Percentiles rank a stretch among this genome's conserved stretches.
Evolutionary conservation across 2,329 filamentous ascomycete species (phyloP).

Genomic region (Claviceps fusiformis): DNA sequence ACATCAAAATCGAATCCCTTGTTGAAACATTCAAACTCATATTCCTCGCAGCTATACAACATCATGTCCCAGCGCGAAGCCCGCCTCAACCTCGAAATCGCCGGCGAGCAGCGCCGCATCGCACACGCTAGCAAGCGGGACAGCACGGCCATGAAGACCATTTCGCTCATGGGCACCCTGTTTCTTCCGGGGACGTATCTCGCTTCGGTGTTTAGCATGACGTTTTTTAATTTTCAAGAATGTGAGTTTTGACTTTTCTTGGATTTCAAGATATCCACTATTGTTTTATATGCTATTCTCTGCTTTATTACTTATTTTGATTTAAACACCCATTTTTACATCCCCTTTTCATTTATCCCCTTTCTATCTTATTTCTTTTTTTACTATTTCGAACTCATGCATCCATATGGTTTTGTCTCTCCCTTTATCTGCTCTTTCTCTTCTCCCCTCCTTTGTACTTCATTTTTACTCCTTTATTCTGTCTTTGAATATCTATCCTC

Average conservation of each 20-base stretch:
- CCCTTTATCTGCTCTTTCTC: not conserved
- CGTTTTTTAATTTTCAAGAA: slow-evolving; percentile 49
- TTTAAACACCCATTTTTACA: too few species aligned
- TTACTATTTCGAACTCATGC: too few species aligned
- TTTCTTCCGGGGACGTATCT: slow-evolving; percentile 51
- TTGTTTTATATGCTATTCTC: not conserved
- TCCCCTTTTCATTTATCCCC: slow-evolving; percentile 1
- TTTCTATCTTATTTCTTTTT: too few species aligned
- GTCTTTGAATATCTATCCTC: too few species aligned
- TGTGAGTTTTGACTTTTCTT: slow-evolving; percentile 15
- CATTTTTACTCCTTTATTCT: too few species aligned
- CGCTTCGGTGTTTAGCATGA: slow-evolving; percentile 52
- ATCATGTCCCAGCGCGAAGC: slow-evolving; percentile 53
- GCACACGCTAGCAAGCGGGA: slow-evolving; percentile 48
- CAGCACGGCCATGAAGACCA: slow-evolving; percentile 51
- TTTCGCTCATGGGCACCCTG: slow-evolving; percentile 48
- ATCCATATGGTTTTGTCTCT: too few species aligned
- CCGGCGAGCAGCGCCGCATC: slow-evolving; percentile 44
- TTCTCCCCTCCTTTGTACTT: not conserved
- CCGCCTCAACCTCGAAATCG: slow-evolving; percentile 49
- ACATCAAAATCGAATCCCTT: too few species aligned
- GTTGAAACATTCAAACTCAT: too few species aligned
- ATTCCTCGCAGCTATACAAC: slow-evolving; percentile 44
- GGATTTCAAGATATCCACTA: too few species aligned
- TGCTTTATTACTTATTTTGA: not conserved